Base-by-base conservation (phyloP, 140 eudicot species). In the Flaveria floridana region DNA sequence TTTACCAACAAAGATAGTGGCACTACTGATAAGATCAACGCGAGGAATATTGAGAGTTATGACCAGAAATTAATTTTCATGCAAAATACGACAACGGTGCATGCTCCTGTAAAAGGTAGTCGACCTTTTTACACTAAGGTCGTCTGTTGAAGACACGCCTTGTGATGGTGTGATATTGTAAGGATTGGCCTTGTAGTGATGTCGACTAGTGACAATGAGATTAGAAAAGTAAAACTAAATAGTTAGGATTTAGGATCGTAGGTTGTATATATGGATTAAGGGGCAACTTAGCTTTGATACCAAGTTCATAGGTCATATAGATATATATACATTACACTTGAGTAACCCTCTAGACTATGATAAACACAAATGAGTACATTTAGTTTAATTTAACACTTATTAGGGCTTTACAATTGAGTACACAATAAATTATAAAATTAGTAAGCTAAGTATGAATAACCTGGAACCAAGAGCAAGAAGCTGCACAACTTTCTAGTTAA, bases 391-490 rank as follows among this genome's bases (percentile, higher is more conserved):
- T 21, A 11, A 21, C 11, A 13, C 26, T 4, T 62, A 12, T 55
- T 59, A 23, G 18, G 66, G 34, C 42, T 12, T 37, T 59, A 59
- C 39, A 25, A 13, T n/a, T 12, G 76, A 68, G 70, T 44, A 28
- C 34, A 48, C 30, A 67, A 66, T 42, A 26, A 65, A 0, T 68
- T 23, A 34, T 15, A 82, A 25, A 10, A 72, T 37, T 19, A 55
- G 14, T 34, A 42, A 51, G 37, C 50, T 26, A 42, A 8, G 19
- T 46, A 41, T 26, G 14, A 41, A 67, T 69, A 47, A 91, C 97
- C 97, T 85, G 97, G 95, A 81, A 83, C 81, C 85, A 88, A 67
- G 68, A 91, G 59, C 76, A 86, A 13, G 70, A 91, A 74, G 87
- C 90, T 78, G 81, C 97, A 91, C 18, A 91, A 76, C 84, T 88